Conservation (phyloP, 257 asterid species). For the Scutellaria minor region DNA sequence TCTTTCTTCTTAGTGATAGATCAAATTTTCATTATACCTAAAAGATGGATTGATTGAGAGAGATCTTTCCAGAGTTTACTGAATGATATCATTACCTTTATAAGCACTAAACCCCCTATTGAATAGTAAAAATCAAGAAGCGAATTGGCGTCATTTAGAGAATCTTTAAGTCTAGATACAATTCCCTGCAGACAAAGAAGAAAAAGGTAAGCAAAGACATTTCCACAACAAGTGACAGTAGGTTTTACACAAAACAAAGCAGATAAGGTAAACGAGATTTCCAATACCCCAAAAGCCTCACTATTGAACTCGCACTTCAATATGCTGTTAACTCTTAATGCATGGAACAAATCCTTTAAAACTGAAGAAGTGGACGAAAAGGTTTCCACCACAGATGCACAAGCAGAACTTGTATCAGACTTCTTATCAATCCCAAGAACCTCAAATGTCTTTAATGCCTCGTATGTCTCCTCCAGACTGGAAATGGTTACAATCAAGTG, state of each 20-base stretch:
- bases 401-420: conserved; percentile 55
- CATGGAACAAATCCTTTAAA: conserved; percentile 67
- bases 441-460: conserved; percentile 80
- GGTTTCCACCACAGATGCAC: conserved; percentile 63
- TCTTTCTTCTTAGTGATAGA: conserved; percentile 22
- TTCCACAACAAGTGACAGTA: neutral
- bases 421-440: conserved; percentile 78
- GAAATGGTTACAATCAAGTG: conserved; percentile 31
- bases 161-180: conserved; percentile 65
- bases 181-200: conserved; percentile 53
- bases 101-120: conserved; percentile 65
- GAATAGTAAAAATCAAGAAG: conserved; percentile 80
- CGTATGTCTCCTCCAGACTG: conserved; percentile 85
- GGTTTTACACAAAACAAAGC: conserved; percentile 9
- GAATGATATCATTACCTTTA: conserved; percentile 59
- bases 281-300: conserved; percentile 60
- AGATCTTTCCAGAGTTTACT: neutral
- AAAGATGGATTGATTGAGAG: neutral
- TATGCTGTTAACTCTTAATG: conserved; percentile 68
- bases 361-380: conserved; percentile 62
- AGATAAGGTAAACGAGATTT: conserved; percentile 25
- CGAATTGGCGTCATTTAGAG: conserved; percentile 57
- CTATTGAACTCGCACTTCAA: conserved; percentile 70
- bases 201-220: conserved; percentile 19
- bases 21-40: conserved; percentile 18